These are phyloP conservation scores for Fusarium globosum DNA, from an alignment of 2,329 filamentous ascomycete species.

Conservation along the genomic window DNA sequence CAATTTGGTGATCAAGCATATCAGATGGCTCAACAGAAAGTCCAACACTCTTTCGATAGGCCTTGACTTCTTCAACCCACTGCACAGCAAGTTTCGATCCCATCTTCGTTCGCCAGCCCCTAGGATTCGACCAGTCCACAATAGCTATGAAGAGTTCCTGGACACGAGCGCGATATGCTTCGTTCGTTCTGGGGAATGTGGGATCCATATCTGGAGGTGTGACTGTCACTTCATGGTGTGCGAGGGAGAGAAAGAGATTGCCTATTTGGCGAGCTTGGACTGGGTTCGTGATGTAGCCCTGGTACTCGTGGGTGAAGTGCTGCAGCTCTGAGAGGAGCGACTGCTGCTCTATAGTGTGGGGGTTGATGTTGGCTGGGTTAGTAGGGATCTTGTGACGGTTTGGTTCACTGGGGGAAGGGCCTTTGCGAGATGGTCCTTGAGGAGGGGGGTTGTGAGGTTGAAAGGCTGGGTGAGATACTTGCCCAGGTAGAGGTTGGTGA, in stretches of 20 bases:
- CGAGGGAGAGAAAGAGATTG: conserved; percentile 10
- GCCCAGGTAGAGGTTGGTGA: neutral
- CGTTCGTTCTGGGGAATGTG: conserved; percentile 12
- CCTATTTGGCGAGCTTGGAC: neutral
- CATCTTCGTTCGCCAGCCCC: conserved; percentile 40
- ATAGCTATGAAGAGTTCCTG: conserved; percentile 36
- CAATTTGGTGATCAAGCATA: conserved; percentile 22
- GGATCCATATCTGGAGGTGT: neutral
- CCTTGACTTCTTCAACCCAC: conserved; percentile 16
- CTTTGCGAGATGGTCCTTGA: neutral
- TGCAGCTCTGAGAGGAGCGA: conserved; percentile 3
- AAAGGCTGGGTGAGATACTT: neutral
- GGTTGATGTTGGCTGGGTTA: neutral
- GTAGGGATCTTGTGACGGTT: neutral
- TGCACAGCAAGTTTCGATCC: conserved; percentile 4
- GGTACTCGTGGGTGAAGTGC: conserved; percentile 11
- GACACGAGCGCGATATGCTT: conserved; percentile 6
- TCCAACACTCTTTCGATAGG: neutral
- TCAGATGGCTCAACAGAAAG: conserved; percentile 5
- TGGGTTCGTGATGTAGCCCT: conserved; percentile 10
- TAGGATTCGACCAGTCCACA: conserved; percentile 29
- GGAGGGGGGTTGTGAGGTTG: neutral
- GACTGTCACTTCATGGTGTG: neutral
- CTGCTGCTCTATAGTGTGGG: neutral
- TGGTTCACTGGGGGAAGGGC: neutral